Evolutionary conservation across 768 basidiomycete species (phyloP), one percentile per base, ranked within the genome.

Genomic region (Galerina sulciceps): DNA sequence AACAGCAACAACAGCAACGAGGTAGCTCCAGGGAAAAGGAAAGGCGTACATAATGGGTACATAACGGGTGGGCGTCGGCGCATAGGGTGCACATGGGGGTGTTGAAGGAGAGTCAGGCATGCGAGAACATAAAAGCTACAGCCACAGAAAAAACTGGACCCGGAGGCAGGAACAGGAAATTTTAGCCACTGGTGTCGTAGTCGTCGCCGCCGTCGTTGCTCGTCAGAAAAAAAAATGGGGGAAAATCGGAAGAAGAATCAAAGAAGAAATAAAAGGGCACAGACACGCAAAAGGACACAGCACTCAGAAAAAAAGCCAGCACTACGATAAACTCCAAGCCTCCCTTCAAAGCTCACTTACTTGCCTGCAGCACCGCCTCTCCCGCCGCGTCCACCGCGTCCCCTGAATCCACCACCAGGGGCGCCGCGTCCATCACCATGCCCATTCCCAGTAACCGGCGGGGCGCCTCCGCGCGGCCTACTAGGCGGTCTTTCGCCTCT

Each of bases 401-500:
- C 73, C 14, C 81, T 66, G 35, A 47, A 56, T 43, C 58, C 61
- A 36, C 69, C 67, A 26, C 74, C 70, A 40, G 50, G 38, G 1
- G 54, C 42, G 22, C 73, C 73, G 49, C 71, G 71, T 36, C 70
- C 80, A 35, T 78, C 76, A 63, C 77, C 83, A 52, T 63, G 61
- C 45, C 61, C 60, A 38, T 51, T 15, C 6, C 47, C 53, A 5
- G 45, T 37, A 9, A 47, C 35, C 23, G 60, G 85, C 1, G 26
- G 26, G 0, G 78, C 76, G 34, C 86, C 89, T 41, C 88, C 86
- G 15, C 90, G 81, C 81, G 86, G 85, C 35, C 89, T 75, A 62
- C 74, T 79, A 2, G 80, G 75, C 2, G 88, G 88, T 56, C 95
- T 76, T n/a, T 97, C 94, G 37, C 87, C 85, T 44, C 94, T 83